Evolutionary conservation across 2,329 filamentous ascomycete genomes (phyloP), one percentile per base, ranked within the genome.

Genomic region (Aspergillus calidoustus): DNA sequence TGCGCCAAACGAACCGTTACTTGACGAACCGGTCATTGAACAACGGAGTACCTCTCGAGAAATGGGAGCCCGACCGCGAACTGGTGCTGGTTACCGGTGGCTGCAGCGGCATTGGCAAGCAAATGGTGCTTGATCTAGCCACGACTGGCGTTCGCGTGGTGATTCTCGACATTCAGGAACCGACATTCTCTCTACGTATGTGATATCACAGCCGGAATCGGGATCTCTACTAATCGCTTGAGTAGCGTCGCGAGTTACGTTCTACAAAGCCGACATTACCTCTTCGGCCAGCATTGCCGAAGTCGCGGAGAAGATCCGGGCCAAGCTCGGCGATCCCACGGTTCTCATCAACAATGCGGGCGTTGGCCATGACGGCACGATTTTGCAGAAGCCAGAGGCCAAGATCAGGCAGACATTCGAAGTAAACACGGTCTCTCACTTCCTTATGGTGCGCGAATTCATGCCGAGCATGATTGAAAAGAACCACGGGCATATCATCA

Each of bases 401-500:
- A 73, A 78, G 25, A 77, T 85, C 47, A 74, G 78, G 13, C 78
- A 78, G 62, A 81, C 82, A 7, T 84, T 85, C 65, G 80, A 82
- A 60, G 81, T 85, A 59, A 86, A 86, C 71, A 75, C 80, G 8
- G 74, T 86, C 51, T 76, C 79, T 22, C 82, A 85, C 68, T 85
- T 80, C 71, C 77, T 79, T 60, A 82, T 78, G 60, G 79, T 83
- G 9, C 77, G 80, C 55, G 82, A 83, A 64, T 85, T 86, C 71
- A 66, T 86, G 34, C 84, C 83, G 0, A 73, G 75, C 54, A 86
- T 86, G 83, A 68, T 84, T 23, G 67, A 69, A 49, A 72, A 74
- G 19, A 81, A 84, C 65, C 83, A 84, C 65, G 86, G 85, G 3
- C 85, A 87, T 63, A 76, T 87, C 31, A 77, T 88, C 11, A 85